Evolutionary conservation across 352 stramenopile species (phyloP), one percentile per base, ranked within the genome.

Genomic region (Phytophthora europaea): DNA sequence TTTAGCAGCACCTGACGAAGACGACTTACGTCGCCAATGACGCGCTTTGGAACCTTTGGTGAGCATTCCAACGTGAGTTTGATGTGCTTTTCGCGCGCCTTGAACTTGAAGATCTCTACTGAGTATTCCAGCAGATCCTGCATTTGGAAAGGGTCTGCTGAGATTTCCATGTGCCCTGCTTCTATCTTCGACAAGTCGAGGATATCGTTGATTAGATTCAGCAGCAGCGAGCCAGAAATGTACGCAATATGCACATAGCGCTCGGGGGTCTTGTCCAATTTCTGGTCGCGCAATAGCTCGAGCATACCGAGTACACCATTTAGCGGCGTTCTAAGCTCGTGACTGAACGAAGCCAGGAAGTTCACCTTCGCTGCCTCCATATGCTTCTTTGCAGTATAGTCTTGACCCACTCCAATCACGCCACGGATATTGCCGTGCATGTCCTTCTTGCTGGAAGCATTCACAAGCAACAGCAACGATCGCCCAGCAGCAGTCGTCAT

Each of bases 131-230:
- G 59, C 55, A 87, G 34, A 26, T 92, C 87, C 61, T 91, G 62
- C 80, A 97, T 83, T 69, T 95, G 76, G 67, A 89, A 88, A 61
- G 82, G 89, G 77, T 97, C 85, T 55, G 84, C 78, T 65, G 84
- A 87, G 69, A 96, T 85, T 68, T 94, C 82, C 80, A 91, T 84
- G 74, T 93, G 94, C 0, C 92, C 92, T 20, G 95, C 93, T 82
- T 98, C 94, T 79, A 98, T 98, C 72, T 95, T 95, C 4, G 92
- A 96, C 50, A 96, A 78, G 73, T 97, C 90, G 16, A 97, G 81
- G 59, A 97, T 97, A 63, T 97, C 90, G 73, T 97, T 93, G 68
- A 93, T 93, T 20, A 93, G 47, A 67, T 91, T 93, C 18, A 93
- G 73, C 52, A 93, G 59, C 23, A 93, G 63, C 23, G 82, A 90